Base-by-base conservation (phyloP, 164 flowering plant species). In the Cinnamomum chago region DNA sequence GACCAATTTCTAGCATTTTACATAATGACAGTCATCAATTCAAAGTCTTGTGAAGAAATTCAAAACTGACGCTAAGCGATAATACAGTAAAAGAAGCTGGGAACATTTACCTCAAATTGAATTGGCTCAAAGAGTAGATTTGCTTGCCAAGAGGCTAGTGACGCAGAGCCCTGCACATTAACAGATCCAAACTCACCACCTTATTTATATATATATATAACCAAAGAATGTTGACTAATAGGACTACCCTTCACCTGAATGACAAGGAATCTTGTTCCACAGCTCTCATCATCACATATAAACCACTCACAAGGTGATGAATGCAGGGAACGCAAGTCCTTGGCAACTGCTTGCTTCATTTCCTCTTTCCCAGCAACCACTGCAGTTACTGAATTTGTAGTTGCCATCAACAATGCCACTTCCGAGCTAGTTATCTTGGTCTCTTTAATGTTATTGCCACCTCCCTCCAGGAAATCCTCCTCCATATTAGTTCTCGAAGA, bases 121-220 rank as follows among this genome's bases (percentile, higher is more conserved):
- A 87, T 72, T 13, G 97, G 96, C 76, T 93, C 97, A 77, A 93
- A 93, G 28, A 93, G 89, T 47, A 93, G 83, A 83, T 96, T 96
- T 79, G 98, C 97, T 84, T 96, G 93, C 99, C 99, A 96, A 68
- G 99, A 96, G 55, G 97, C 91, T 77, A 96, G 60, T 66, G 99
- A 86, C 78, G 90, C 99, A 1, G 99, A 94, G 20, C 99, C 99
- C 98, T 93, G 87, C 82, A 82, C 22, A 70, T 50, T 55, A 20
- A 50, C 22, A 52, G 22, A 73, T 67, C 12, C 69, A 15, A 24
- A 67, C 15, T 30, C 10, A 64, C 28, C 67, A 18, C 25, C 40
- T 6, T 12, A 35, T 10, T n/a, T 0, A n/a, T n/a, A n/a, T n/a
- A n/a, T n/a, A n/a, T n/a, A n/a, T n/a, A n/a, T n/a, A 67, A 15